phyloP scores from a whole-genome alignment of 345 rosid genomes.

The Pistacia vera region DNA sequence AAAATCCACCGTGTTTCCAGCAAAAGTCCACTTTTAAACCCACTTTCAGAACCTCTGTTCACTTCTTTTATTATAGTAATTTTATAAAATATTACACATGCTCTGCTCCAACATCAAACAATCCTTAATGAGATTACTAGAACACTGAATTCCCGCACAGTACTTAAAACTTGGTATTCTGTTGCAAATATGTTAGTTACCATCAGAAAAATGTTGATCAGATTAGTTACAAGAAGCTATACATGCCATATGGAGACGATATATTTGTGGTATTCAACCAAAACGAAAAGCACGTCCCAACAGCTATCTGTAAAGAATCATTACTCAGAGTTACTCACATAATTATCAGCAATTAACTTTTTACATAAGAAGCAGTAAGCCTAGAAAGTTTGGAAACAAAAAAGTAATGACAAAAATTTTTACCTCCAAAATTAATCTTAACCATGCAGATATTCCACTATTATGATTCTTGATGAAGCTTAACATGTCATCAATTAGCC shows the following conservation, averaged over 20 bases:
- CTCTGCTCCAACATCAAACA: not conserved
- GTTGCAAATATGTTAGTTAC: constrained; percentile 62
- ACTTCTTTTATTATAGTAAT: not conserved
- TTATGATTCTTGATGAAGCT: constrained; percentile 40
- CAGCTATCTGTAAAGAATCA: constrained; percentile 53
- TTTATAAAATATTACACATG: not conserved
- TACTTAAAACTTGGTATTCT: constrained; percentile 12
- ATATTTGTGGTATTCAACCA: constrained; percentile 73
- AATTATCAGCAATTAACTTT: not conserved
- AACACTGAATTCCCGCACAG: not conserved
- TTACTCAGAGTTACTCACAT: constrained; percentile 23
- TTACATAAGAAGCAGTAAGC: not conserved
- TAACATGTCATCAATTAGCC: constrained; percentile 66
- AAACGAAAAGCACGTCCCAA: constrained; percentile 69
- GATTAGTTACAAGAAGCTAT: constrained; percentile 88
- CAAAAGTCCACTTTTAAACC: not conserved
- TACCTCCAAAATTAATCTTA: constrained; percentile 74
- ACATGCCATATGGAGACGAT: constrained; percentile 96
- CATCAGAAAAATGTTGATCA: constrained; percentile 71
- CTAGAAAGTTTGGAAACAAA: constrained; percentile 9
- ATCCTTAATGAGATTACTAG: not conserved
- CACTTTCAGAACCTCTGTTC: not conserved
- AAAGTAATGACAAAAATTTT: constrained; percentile 5
- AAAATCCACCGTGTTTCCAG: not conserved
- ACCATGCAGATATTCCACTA: constrained; percentile 55